These are phyloP conservation scores for Cochlearia excelsa DNA, from an alignment of 345 rosid genomes.

Conservation along the genomic window DNA sequence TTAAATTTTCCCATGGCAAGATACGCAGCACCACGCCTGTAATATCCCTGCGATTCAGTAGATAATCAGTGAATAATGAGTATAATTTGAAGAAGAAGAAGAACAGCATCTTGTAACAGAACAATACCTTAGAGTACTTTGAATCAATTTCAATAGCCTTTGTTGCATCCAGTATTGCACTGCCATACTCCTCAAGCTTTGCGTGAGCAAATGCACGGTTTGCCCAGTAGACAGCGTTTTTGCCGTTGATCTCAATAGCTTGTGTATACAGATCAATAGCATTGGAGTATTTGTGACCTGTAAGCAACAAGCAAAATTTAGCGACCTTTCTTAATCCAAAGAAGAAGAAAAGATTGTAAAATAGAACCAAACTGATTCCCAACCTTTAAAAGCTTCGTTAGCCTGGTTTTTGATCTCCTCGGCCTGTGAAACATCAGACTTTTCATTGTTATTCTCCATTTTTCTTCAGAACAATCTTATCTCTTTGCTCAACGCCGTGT, in stretches of 20 bases:
- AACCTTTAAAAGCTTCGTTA: constrained; percentile 54
- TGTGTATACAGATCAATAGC: constrained; percentile 82
- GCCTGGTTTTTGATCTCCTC: constrained; percentile 47
- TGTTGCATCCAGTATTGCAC: constrained; percentile 92
- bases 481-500: constrained; percentile 1
- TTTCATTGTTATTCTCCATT: constrained; percentile 36
- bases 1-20: constrained; percentile 97
- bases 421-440: constrained; percentile 40
- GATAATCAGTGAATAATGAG: constrained; percentile 29
- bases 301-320: constrained; percentile 25
- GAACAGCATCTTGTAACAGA: constrained; percentile 4
- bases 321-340: background rate
- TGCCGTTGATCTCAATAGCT: constrained; percentile 63
- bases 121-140: constrained; percentile 71
- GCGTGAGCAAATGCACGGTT: constrained; percentile 94
- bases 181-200: constrained; percentile 94
- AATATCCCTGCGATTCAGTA: constrained; percentile 64
- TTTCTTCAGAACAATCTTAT: constrained; percentile 7
- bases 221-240: constrained; percentile 93
- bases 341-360: background rate
- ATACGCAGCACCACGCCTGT: constrained; percentile 92
- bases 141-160: constrained; percentile 87
- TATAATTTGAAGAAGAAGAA: background rate
- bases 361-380: background rate
- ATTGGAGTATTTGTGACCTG: constrained; percentile 68